phyloP scores from a whole-genome alignment of 2,329 filamentous ascomycete genomes.

The Colletotrichum eleusines region DNA sequence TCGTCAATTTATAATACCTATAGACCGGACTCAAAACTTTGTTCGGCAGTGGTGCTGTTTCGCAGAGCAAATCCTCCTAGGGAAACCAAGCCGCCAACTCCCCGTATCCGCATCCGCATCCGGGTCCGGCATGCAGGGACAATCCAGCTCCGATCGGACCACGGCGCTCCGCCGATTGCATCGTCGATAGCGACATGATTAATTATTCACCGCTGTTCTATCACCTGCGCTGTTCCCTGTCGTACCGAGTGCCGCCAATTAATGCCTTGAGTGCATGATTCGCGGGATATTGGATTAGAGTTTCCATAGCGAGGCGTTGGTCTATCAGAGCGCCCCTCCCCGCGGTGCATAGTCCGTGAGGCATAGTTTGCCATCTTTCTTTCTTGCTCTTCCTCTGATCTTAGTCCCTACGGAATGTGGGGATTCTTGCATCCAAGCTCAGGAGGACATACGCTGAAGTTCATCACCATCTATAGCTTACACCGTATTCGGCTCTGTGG shows the following conservation, averaged over 20 bases:
- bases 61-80: not conserved
- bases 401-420: not conserved
- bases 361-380: too few species aligned
- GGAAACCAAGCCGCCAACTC: not conserved
- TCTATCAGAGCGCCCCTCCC: not conserved
- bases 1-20: not conserved
- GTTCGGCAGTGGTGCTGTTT: not conserved
- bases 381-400: too few species aligned
- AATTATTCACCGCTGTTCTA: not conserved
- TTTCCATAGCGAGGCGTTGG: slow-evolving; percentile 12
- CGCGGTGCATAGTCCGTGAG: not conserved
- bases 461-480: not conserved
- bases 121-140: slow-evolving; percentile 11
- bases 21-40: too few species aligned
- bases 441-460: not conserved
- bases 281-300: slow-evolving; percentile 18
- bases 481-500: slow-evolving; percentile 34
- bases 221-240: not conserved
- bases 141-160: not conserved
- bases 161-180: not conserved
- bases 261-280: not conserved
- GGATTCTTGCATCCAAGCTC: not conserved
- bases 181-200: not conserved
- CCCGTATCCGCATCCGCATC: slow-evolving; percentile 38
- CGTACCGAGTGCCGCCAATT: not conserved